Evolutionary conservation across 768 basidiomycete species (phyloP).

Genomic region (Leccinum boreale): DNA sequence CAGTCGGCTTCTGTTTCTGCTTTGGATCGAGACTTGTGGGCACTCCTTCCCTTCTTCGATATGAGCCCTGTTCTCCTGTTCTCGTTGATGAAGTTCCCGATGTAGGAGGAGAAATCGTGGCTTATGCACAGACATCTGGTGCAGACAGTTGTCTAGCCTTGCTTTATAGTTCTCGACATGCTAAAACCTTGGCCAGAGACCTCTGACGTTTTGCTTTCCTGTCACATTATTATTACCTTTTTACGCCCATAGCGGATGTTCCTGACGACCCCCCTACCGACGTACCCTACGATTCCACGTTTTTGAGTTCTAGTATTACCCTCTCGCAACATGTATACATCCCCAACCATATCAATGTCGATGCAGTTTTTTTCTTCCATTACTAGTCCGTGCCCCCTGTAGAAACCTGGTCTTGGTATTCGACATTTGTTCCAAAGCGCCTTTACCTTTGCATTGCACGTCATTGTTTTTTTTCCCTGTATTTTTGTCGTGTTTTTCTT

Average conservation of each 20-base stretch:
- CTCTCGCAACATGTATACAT: not conserved
- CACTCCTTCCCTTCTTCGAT: not conserved
- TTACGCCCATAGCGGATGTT: not conserved
- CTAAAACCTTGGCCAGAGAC: not conserved
- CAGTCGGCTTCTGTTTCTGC: not conserved
- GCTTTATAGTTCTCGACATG: not conserved
- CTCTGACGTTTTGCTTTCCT: not conserved
- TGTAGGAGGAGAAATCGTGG: not conserved
- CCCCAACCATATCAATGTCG: not conserved
- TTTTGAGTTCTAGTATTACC: constrained; percentile 1
- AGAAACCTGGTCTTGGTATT: not conserved
- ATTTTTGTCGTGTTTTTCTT: not conserved
- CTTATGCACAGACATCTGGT: not conserved
- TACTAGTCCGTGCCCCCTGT: not conserved
- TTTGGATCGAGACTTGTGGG: not conserved
- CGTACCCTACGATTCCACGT: constrained; percentile 1
- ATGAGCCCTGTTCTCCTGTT: not conserved
- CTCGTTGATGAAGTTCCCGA: not conserved
- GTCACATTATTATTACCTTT: not conserved
- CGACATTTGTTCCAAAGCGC: not conserved
- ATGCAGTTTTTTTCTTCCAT: not conserved
- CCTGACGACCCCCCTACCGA: not conserved
- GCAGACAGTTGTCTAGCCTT: not conserved
- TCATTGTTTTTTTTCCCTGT: not conserved
- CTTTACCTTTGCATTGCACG: not conserved